phyloP scores from a whole-genome alignment of 768 basidiomycete genomes.

The Suillus fuscotomentosus region DNA sequence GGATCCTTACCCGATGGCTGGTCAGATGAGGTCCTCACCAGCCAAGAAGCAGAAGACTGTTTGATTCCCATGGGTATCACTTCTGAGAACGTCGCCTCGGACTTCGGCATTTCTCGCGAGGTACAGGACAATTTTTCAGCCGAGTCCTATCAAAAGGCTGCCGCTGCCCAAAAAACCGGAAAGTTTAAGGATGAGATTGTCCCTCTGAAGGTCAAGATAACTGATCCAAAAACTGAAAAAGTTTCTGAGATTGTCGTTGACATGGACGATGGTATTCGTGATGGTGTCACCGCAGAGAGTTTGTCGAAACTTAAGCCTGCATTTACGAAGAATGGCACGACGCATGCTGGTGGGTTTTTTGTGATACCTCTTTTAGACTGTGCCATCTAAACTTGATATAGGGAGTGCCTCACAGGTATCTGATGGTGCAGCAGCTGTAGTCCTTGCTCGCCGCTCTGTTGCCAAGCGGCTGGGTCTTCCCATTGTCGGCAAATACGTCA shows the following conservation, averaged over 20 bases:
- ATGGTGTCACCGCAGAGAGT: conserved; percentile 77
- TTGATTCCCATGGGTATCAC: conserved; percentile 91
- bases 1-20: conserved; percentile 53
- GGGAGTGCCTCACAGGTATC: conserved; percentile 89
- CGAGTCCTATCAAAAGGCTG: conserved; percentile 81
- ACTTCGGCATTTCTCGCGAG: conserved; percentile 71
- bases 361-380: neutral
- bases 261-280: conserved; percentile 82
- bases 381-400: conserved; percentile 6
- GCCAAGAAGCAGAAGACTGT: conserved; percentile 76
- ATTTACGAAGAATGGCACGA: conserved; percentile 71
- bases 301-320: conserved; percentile 84
- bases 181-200: conserved; percentile 84
- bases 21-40: conserved; percentile 64
- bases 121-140: conserved; percentile 87
- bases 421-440: conserved; percentile 89
- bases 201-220: conserved; percentile 67
- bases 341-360: conserved; percentile 59
- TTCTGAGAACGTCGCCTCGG: conserved; percentile 86
- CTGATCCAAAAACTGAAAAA: conserved; percentile 75
- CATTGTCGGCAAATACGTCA: conserved; percentile 83
- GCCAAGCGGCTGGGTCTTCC: conserved; percentile 85
- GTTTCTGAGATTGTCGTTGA: conserved; percentile 69
- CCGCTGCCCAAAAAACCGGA: conserved; percentile 75
- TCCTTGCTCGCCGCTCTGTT: conserved; percentile 75